Percentiles rank a stretch among this genome's conserved stretches.
Evolutionary conservation across 768 basidiomycete species (phyloP).

Genomic region (Wakefieldia striispora): DNA sequence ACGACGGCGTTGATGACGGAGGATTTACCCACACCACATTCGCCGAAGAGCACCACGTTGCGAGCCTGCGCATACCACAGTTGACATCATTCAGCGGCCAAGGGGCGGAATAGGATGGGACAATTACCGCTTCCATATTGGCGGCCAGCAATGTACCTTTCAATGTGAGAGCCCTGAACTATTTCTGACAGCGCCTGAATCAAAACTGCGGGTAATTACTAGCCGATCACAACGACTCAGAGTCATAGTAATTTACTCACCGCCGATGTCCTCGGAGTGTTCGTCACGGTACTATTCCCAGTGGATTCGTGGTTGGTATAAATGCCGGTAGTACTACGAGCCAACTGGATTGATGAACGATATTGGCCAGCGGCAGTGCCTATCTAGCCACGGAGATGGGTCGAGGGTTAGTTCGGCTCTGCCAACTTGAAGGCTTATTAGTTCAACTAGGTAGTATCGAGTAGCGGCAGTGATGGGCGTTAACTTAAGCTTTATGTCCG

Average conservation of each 20-base stretch:
- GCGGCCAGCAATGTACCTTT: background rate
- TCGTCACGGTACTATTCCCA: background rate
- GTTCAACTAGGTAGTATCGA: too few species aligned
- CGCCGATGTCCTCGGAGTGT: background rate
- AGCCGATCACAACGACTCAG: background rate
- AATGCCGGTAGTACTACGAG: background rate
- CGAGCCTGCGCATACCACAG: constrained; percentile 4
- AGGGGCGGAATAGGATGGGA: background rate
- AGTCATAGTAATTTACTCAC: background rate
- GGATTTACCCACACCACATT: constrained; percentile 38
- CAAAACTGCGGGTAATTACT: background rate
- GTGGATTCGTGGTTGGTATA: background rate
- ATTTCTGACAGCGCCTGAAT: background rate
- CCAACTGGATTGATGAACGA: background rate
- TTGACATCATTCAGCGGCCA: background rate
- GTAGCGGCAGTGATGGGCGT: background rate
- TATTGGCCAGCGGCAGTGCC: background rate
- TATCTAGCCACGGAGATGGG: background rate
- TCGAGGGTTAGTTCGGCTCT: constrained; percentile 4
- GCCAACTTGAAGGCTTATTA: background rate
- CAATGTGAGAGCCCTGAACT: background rate
- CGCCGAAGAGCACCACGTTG: constrained; percentile 38
- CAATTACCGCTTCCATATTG: constrained; percentile 9
- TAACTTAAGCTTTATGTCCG: too few species aligned
- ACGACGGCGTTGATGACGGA: constrained; percentile 38